Evolutionary conservation across 305 asterid species (phyloP).

Genomic region (Ajuga reptans): DNA sequence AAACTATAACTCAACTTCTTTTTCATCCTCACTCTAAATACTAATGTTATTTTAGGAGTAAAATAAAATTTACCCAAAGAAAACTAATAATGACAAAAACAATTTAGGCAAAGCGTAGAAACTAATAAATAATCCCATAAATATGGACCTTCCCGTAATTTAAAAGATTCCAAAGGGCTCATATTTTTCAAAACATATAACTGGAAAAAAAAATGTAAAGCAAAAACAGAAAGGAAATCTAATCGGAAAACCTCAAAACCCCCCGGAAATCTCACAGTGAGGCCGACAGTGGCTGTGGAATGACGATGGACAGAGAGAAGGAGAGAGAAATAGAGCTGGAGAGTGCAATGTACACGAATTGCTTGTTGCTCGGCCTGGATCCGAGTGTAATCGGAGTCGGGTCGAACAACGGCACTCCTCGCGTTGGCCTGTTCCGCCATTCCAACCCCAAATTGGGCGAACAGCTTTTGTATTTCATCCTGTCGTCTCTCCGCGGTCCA

Average conservation of each 20-base stretch:
- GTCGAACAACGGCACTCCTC: conserved; percentile 71
- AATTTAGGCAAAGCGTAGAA: not conserved
- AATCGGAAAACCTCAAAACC: conserved; percentile 33
- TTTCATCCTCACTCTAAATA: no score
- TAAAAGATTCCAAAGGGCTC: conserved; percentile 29
- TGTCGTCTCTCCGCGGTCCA: conserved; percentile 95
- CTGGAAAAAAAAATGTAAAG: conserved; percentile 13
- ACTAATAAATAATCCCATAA: not conserved
- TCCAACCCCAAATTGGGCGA: conserved; percentile 98
- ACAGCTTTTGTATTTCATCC: conserved; percentile 85
- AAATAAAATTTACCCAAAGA: no score
- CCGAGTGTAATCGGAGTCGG: conserved; percentile 85
- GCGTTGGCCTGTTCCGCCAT: conserved; percentile 89
- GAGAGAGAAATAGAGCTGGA: conserved; percentile 98
- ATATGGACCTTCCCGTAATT: conserved; percentile 18
- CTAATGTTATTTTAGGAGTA: no score
- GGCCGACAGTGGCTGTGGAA: conserved; percentile 36
- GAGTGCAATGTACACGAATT: conserved; percentile 99
- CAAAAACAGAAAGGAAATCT: conserved; percentile 29
- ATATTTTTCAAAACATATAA: conserved; percentile 16
- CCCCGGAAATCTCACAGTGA: conserved; percentile 23
- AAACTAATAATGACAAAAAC: not conserved
- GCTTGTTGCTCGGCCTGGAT: conserved; percentile 91
- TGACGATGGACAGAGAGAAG: conserved; percentile 99
- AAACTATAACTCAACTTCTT: no score